These are phyloP conservation scores for Plantago coronopus DNA, from an alignment of 305 asterid species.

Conservation along the genomic window DNA sequence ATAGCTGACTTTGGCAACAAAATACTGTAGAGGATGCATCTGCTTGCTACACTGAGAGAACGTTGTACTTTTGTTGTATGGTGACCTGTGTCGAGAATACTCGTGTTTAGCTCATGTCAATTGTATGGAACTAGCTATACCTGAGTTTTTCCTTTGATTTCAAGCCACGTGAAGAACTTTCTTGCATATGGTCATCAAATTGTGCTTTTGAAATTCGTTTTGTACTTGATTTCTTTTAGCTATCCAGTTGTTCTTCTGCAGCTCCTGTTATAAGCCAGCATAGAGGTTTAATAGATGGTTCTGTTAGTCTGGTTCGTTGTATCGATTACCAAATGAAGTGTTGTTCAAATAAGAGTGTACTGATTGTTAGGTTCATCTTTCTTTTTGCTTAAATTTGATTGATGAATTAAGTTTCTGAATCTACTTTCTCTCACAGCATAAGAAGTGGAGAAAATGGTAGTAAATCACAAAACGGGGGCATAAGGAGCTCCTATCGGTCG, in stretches of 20 bases:
- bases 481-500: too few relatives aligned
- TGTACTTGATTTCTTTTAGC: not conserved
- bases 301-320: not conserved
- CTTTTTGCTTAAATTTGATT: not conserved
- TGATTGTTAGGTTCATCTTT: not conserved
- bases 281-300: not conserved
- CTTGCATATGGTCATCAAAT: not conserved
- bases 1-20: slow-evolving; percentile 7
- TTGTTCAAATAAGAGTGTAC: too few relatives aligned
- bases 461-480: not conserved
- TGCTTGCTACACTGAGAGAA: not conserved
- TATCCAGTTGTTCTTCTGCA: not conserved
- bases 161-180: not conserved
- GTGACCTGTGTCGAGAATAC: not conserved
- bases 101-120: not conserved
- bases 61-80: not conserved
- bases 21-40: not conserved
- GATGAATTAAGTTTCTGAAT: not conserved
- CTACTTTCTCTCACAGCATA: not conserved
- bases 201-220: not conserved
- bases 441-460: too few relatives aligned
- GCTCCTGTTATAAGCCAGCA: not conserved
- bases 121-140: not conserved
- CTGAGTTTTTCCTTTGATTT: not conserved
- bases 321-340: not conserved